These are phyloP conservation scores for Aspergillus campestris DNA, from an alignment of 495 filamentous ascomycete genomes.

Conservation along the genomic window DNA sequence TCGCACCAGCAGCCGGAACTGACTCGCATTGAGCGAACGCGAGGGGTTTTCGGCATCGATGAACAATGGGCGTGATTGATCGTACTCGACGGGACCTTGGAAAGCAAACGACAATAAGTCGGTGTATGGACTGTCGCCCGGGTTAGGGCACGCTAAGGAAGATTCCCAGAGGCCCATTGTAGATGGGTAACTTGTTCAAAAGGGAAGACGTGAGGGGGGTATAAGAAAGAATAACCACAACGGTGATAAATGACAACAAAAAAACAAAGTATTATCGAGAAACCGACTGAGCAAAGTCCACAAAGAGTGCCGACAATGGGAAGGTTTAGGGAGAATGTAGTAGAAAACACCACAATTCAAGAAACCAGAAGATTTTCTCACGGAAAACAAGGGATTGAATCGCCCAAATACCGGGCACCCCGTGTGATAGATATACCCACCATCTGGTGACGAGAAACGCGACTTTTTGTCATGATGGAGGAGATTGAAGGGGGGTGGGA, in stretches of 20 bases:
- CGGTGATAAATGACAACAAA: neutral
- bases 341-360: neutral
- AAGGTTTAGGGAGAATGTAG: neutral
- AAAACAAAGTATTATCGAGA: neutral
- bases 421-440: slow-evolving; percentile 17
- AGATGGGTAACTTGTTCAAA: slow-evolving; percentile 1
- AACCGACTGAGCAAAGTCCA: neutral
- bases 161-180: slow-evolving; percentile 29
- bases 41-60: slow-evolving; percentile 50
- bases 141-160: slow-evolving; percentile 15
- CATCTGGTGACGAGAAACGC: slow-evolving; percentile 6
- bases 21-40: slow-evolving; percentile 42
- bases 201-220: neutral
- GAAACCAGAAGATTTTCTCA: neutral
- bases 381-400: too few species aligned
- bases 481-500: neutral
- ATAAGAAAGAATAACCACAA: too few species aligned
- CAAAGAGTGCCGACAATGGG: too few species aligned
- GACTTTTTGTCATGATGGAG: slow-evolving; percentile 13
- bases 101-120: slow-evolving; percentile 38
- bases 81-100: slow-evolving; percentile 24
- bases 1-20: slow-evolving; percentile 41
- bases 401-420: slow-evolving; percentile 3
- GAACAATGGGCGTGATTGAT: slow-evolving; percentile 36
- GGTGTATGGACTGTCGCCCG: slow-evolving; percentile 22